Base-by-base conservation (phyloP, 176 grass and related monocot species). In the Aegilops umbellulata region DNA sequence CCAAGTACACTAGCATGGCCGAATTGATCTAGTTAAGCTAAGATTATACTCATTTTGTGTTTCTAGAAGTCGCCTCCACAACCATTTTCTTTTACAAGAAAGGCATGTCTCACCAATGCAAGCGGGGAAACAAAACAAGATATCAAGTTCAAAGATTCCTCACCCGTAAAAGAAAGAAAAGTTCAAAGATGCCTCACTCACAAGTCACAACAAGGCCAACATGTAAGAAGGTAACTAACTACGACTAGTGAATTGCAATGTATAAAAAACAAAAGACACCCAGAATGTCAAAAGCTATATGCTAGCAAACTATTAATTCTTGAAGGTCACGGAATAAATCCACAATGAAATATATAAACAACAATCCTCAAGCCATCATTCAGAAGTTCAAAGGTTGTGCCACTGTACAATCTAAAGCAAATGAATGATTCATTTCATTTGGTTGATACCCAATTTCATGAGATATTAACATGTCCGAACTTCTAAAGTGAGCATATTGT, bases 181-280 rank as follows among this genome's bases (percentile, higher is more conserved):
- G 10, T 80, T 74, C 13, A 47, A 64, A 73, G 5, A 47, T 19
- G 36, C 64, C 26, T 72, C 79, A 68, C 58, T 41, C 39, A 41
- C 39, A 41, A 41, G 39, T 87, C 25, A 82, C 42, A 75, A 65
- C 12, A 77, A 82, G 49, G 46, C 10, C 46, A 69, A 77, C 81
- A 66, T n/a, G 8, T 49, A 82, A 23, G 12, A 63, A 83, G 24
- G 60, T n/a, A 81, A 73, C 38, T 38, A 34, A 64, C 32, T 41
- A 74, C 15, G 39, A 65, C 46, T 53, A 36, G 23, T 35, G 41
- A 66, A 80, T 29, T 29, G 64, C 7, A 26, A 81, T 73, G 61
- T 86, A 16, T 74, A 82, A 87, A 76, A 87, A 63, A 73, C 25
- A 30, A 47, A 79, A 64, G 10, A 27, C 42, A 67, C 75, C 42